A percentile compares a stretch with the other conserved stretches of the same genome.
Conservation (phyloP, 2,329 filamentous ascomycete species). For the Pleoardoris graminearum region DNA sequence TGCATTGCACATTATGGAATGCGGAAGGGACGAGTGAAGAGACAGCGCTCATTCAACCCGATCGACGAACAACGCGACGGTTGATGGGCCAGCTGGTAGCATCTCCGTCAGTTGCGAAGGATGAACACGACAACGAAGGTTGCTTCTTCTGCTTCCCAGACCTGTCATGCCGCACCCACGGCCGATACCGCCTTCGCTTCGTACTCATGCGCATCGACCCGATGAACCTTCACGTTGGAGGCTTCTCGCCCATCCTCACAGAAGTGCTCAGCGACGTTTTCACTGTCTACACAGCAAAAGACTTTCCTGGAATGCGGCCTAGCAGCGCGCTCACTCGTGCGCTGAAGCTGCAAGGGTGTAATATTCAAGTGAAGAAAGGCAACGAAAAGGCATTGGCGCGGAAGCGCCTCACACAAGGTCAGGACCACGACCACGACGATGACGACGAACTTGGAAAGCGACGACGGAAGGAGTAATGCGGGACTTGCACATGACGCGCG, state of each 20-base stretch:
- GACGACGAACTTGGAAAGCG: slow-evolving; percentile 42
- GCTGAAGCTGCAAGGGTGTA: slow-evolving; percentile 77
- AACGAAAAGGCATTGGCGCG: slow-evolving; percentile 64
- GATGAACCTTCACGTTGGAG: slow-evolving; percentile 57
- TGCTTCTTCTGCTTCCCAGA: slow-evolving; percentile 88
- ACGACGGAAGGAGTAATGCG: slow-evolving; percentile 40
- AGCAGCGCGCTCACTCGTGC: slow-evolving; percentile 74
- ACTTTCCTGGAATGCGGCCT: slow-evolving; percentile 82
- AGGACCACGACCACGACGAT: slow-evolving; percentile 47
- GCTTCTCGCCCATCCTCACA: slow-evolving; percentile 54
- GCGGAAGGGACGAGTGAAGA: slow-evolving; percentile 68
- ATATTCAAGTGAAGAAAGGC: slow-evolving; percentile 85
- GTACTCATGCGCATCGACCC: slow-evolving; percentile 73
- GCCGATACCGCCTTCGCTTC: slow-evolving; percentile 75
- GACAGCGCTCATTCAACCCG: slow-evolving; percentile 68
- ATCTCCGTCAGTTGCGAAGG: slow-evolving; percentile 74
- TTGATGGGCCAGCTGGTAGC: slow-evolving; percentile 80
- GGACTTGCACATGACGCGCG: neutral
- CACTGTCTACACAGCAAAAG: slow-evolving; percentile 79
- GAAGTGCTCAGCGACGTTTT: slow-evolving; percentile 70
- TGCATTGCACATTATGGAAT: slow-evolving; percentile 78
- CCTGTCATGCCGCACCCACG: slow-evolving; percentile 76
- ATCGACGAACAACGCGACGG: slow-evolving; percentile 71
- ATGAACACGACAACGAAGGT: slow-evolving; percentile 72
- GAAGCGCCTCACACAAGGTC: slow-evolving; percentile 43